These are phyloP conservation scores for Flaveria sonorensis DNA, from an alignment of 129 eudicot genomes.

Conservation along the genomic window DNA sequence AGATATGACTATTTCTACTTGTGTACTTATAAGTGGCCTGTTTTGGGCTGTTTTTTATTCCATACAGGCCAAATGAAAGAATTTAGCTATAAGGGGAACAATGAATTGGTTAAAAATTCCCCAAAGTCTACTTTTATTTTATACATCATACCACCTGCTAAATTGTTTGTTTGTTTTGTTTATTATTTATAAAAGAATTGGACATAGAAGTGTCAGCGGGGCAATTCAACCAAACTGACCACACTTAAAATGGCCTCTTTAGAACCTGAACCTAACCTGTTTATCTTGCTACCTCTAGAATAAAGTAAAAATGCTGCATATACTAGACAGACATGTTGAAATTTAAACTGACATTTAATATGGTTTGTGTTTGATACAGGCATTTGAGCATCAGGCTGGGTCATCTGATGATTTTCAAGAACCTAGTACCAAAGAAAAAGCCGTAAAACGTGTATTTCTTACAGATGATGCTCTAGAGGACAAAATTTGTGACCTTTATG, in stretches of 20 bases:
- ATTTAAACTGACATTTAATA: not conserved
- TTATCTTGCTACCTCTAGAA: not conserved
- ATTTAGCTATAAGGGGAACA: not conserved
- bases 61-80: not conserved
- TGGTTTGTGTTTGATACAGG: slow-evolving; percentile 42
- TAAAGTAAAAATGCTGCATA: not conserved
- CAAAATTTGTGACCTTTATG: slow-evolving; percentile 88
- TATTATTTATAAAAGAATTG: not conserved
- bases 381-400: slow-evolving; percentile 56
- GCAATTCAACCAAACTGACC: not conserved
- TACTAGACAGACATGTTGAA: slow-evolving; percentile 14
- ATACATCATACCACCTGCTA: not conserved
- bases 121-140: not conserved
- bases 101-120: not conserved
- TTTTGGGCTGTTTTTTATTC: not conserved
- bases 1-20: not conserved
- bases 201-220: not conserved
- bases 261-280: not conserved
- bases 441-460: slow-evolving; percentile 47
- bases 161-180: not conserved
- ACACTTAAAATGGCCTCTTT: not conserved
- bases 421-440: slow-evolving; percentile 49
- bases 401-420: slow-evolving; percentile 81
- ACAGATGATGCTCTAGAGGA: slow-evolving; percentile 84
- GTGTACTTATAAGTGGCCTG: not conserved